These are phyloP conservation scores for Phytophthora europaea DNA, from an alignment of 352 stramenopile species.

Conservation along the genomic window DNA sequence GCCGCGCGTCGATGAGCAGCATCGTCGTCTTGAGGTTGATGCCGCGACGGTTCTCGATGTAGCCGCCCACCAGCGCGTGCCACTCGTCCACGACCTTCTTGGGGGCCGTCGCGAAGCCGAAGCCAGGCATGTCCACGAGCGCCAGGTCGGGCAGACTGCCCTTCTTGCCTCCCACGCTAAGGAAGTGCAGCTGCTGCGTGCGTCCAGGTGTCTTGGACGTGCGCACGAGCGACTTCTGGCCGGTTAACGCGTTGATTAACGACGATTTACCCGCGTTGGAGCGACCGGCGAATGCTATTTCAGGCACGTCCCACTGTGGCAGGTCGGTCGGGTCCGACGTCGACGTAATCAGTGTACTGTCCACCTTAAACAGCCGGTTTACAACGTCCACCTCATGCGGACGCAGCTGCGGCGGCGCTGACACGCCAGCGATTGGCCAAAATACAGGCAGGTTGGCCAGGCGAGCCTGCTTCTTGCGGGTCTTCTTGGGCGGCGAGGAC, in stretches of 20 bases:
- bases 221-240: constrained; percentile 69
- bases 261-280: constrained; percentile 93
- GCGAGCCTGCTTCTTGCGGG: constrained; percentile 69
- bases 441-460: constrained; percentile 54
- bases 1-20: constrained; percentile 83
- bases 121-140: constrained; percentile 90
- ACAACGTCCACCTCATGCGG: constrained; percentile 72
- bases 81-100: constrained; percentile 82
- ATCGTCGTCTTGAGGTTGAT: constrained; percentile 83
- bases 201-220: constrained; percentile 90
- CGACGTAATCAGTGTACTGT: constrained; percentile 78
- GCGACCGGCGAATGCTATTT: constrained; percentile 88
- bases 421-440: constrained; percentile 72
- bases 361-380: constrained; percentile 66
- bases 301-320: constrained; percentile 73
- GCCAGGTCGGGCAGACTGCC: constrained; percentile 73
- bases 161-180: constrained; percentile 82
- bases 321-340: constrained; percentile 65
- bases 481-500: constrained; percentile 24
- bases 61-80: constrained; percentile 84
- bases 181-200: constrained; percentile 85
- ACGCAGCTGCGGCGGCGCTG: constrained; percentile 54
- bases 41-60: constrained; percentile 69
- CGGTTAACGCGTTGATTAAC: constrained; percentile 88
- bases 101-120: constrained; percentile 84